These are phyloP conservation scores for Boletellus emodensis DNA, from an alignment of 768 basidiomycete genomes.

Conservation along the genomic window DNA sequence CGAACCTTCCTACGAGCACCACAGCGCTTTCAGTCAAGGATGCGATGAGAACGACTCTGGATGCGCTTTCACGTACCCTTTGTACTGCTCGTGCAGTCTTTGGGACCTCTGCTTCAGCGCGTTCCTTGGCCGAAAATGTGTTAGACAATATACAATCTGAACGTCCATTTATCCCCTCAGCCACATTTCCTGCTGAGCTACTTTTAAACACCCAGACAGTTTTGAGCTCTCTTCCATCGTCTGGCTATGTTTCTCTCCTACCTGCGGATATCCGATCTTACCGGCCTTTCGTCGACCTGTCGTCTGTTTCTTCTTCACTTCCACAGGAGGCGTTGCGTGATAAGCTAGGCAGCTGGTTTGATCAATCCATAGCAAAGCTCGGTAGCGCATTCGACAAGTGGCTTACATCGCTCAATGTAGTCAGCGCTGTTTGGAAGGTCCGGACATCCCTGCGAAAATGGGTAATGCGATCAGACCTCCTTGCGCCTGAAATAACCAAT, in stretches of 20 bases:
- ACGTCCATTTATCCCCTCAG: conserved; percentile 21
- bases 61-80: conserved; percentile 57
- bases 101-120: conserved; percentile 30
- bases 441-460: conserved; percentile 48
- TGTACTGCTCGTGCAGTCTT: conserved; percentile 57
- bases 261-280: conserved; percentile 70
- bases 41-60: conserved; percentile 47
- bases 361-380: conserved; percentile 44
- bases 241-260: conserved; percentile 75
- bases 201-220: conserved; percentile 64
- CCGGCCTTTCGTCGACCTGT: conserved; percentile 79
- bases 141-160: conserved; percentile 62
- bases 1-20: conserved; percentile 26
- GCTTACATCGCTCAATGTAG: conserved; percentile 55
- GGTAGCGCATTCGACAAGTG: conserved; percentile 46
- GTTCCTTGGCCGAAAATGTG: conserved; percentile 52
- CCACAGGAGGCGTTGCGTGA: conserved; percentile 40
- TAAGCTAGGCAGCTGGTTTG: conserved; percentile 63
- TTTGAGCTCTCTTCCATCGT: conserved; percentile 72
- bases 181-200: conserved; percentile 46
- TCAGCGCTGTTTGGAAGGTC: conserved; percentile 72
- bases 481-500: conserved; percentile 41
- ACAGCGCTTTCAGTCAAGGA: conserved; percentile 52
- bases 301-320: conserved; percentile 53
- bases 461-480: conserved; percentile 43